Conservation (phyloP, 371 early-diverging fungal genomes). For the Apophysomyces sp. region DNA sequence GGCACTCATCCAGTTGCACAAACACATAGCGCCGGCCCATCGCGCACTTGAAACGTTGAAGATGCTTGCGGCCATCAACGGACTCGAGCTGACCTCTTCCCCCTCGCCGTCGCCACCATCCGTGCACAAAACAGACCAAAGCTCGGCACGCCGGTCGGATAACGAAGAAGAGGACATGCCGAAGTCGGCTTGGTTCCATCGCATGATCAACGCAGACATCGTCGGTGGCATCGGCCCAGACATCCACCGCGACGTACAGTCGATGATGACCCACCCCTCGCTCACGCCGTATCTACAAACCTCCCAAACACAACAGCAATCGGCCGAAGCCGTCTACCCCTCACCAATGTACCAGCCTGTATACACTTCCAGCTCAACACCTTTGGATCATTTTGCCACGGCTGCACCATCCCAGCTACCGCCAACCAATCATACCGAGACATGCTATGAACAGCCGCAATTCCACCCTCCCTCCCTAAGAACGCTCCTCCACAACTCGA, state of each 20-base stretch:
- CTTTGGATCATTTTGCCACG: not conserved
- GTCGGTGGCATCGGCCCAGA: slow-evolving; percentile 44
- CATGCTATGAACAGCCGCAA: not conserved
- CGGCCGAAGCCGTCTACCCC: not conserved
- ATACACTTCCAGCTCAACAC: not conserved
- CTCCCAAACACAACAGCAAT: not conserved
- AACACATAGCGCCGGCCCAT: slow-evolving; percentile 6
- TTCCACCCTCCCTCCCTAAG: not conserved
- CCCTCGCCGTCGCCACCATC: not conserved
- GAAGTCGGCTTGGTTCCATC: slow-evolving; percentile 3
- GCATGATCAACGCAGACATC: slow-evolving; percentile 42
- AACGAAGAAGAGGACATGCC: not conserved
- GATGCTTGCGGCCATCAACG: slow-evolving; percentile 2
- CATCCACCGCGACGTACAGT: slow-evolving; percentile 24
- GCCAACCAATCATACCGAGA: not conserved
- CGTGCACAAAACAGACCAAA: slow-evolving; percentile 1
- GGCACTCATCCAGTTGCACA: slow-evolving; percentile 4
- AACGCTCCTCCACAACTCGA: not conserved
- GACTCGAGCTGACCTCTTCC: not conserved
- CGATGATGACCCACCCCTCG: slow-evolving; percentile 1
- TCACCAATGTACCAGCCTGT: not conserved
- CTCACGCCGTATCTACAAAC: not conserved
- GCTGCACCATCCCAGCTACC: not conserved
- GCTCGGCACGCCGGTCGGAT: not conserved
- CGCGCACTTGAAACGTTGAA: slow-evolving; percentile 7